Evolutionary conservation across 805 yeast genomes (phyloP).

Genomic region (Kuraishia hungarica): DNA sequence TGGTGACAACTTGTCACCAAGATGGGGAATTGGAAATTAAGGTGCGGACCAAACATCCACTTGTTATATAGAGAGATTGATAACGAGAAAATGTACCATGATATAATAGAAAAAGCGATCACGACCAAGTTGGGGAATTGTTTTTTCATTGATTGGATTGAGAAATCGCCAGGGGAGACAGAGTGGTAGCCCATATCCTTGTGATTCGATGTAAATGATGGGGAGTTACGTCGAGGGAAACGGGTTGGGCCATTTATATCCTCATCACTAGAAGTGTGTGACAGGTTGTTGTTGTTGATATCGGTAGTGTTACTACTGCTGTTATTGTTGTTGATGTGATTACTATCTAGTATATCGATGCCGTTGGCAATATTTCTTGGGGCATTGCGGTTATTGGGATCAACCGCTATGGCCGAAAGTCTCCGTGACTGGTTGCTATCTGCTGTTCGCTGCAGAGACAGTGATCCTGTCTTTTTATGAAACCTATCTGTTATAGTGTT

Average conservation of each 20-base stretch:
- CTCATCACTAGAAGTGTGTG: not conserved
- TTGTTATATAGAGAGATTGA: slow-evolving; percentile 78
- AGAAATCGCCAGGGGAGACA: not conserved
- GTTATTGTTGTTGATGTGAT: not conserved
- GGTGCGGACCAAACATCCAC: slow-evolving; percentile 90
- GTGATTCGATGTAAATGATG: not conserved
- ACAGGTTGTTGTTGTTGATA: not conserved
- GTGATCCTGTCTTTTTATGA: not conserved
- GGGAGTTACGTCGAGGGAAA: not conserved
- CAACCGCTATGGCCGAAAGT: not conserved
- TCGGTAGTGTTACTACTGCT: too few relatives aligned
- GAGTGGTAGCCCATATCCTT: not conserved
- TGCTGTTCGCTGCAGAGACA: not conserved
- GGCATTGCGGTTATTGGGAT: not conserved
- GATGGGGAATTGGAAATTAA: slow-evolving; percentile 78
- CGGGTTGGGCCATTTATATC: not conserved
- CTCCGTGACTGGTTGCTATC: not conserved
- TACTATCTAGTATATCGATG: not conserved
- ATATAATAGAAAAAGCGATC: slow-evolving; percentile 18
- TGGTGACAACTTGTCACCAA: slow-evolving; percentile 84
- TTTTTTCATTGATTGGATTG: not conserved
- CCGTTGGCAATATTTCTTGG: not conserved
- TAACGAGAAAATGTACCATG: slow-evolving; percentile 65
- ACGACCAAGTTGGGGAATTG: slow-evolving; percentile 17
- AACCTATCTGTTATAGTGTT: not conserved